These are phyloP conservation scores for Podosphaera fusca DNA, from an alignment of 2,329 filamentous ascomycete species.

Conservation along the genomic window DNA sequence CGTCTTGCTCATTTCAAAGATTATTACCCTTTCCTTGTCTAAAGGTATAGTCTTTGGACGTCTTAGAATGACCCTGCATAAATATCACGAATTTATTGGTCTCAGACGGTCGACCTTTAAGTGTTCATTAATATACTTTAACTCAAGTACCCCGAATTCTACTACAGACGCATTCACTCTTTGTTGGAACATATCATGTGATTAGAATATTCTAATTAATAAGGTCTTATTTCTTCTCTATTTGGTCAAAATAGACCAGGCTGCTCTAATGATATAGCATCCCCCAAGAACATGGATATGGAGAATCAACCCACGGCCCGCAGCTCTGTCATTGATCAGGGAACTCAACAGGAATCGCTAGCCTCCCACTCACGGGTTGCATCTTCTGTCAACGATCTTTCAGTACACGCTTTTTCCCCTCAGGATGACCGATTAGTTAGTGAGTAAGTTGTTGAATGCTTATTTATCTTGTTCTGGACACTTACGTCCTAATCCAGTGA, in stretches of 20 bases:
- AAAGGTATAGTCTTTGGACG: too few species aligned
- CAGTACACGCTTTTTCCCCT: neutral
- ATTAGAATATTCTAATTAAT: neutral
- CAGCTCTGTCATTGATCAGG: neutral
- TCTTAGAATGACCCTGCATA: too few species aligned
- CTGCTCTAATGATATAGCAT: neutral
- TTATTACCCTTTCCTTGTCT: too few species aligned
- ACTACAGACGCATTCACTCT: neutral
- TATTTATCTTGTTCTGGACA: neutral
- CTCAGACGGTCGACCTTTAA: neutral
- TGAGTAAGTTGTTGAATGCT: constrained; percentile 2
- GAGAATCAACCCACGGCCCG: neutral
- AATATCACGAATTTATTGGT: too few species aligned
- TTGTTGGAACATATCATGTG: neutral
- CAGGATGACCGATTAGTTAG: constrained; percentile 1
- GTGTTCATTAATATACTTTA: neutral
- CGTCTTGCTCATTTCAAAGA: too few species aligned
- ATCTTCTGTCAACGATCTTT: neutral
- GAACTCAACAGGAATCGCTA: neutral
- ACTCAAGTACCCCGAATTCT: neutral
- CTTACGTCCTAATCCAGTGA: constrained; percentile 2
- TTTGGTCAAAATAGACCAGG: neutral
- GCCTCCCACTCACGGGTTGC: neutral
- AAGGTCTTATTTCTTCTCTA: neutral
- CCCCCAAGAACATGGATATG: neutral